Evolutionary conservation across 2,329 filamentous ascomycete species (phyloP).

Genomic region (Parafenestella ontariensis): DNA sequence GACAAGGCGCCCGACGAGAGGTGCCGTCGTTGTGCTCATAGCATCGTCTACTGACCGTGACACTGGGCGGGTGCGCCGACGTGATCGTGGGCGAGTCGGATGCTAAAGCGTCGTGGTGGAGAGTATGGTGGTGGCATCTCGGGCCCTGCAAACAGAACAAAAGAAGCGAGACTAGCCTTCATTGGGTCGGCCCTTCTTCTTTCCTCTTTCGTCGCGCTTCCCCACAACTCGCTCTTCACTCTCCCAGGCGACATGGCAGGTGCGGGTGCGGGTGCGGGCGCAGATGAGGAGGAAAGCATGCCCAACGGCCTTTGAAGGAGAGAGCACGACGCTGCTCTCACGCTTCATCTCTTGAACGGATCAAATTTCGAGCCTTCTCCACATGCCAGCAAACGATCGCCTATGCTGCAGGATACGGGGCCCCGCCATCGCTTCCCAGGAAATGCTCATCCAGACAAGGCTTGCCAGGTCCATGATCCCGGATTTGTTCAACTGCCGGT

Average conservation of each 20-base stretch:
- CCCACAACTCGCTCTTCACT: constrained; percentile 3
- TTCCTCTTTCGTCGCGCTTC: constrained; percentile 2
- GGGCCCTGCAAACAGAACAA: constrained; percentile 8
- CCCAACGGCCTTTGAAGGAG: neutral
- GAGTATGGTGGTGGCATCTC: neutral
- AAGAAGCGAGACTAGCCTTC: constrained; percentile 16
- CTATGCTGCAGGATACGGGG: constrained; percentile 9
- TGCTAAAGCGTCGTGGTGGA: neutral
- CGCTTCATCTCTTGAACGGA: neutral
- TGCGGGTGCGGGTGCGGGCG: neutral
- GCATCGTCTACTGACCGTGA: constrained; percentile 22
- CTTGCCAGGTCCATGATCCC: neutral
- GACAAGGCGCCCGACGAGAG: constrained; percentile 36
- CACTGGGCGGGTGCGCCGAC: constrained; percentile 1
- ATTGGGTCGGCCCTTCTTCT: constrained; percentile 15
- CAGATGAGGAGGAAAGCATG: neutral
- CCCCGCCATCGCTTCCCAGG: constrained; percentile 18
- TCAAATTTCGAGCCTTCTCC: neutral
- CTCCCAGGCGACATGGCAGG: neutral
- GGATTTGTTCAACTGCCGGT: constrained; percentile 19
- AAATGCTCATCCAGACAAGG: constrained; percentile 12
- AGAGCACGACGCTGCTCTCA: neutral
- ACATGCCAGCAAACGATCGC: constrained; percentile 3
- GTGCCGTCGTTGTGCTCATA: constrained; percentile 30
- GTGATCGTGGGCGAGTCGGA: constrained; percentile 6